Conservation (phyloP, 78 protist species). For the Dictyostelium intermedium region DNA sequence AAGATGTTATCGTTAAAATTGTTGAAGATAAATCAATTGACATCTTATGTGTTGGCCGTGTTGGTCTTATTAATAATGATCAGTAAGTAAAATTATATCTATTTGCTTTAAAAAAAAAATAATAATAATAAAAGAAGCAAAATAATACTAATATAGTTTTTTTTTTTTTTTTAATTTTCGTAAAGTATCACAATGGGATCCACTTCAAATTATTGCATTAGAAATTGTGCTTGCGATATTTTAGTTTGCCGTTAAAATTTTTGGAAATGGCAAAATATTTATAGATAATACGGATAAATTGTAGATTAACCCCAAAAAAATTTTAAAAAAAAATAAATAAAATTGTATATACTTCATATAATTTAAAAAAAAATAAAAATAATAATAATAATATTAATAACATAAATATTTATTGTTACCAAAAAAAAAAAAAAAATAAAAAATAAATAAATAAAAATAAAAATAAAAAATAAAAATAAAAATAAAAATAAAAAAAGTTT, state of each 20-base stretch:
- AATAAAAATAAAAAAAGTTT: no score
- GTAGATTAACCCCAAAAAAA: background rate
- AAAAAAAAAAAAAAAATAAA: no score
- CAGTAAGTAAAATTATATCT: background rate
- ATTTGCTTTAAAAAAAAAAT: background rate
- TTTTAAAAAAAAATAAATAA: background rate
- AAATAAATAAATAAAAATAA: no score
- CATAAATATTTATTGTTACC: background rate
- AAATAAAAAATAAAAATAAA: no score
- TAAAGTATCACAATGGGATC: constrained; percentile 56
- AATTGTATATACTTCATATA: background rate
- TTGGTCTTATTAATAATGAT: constrained; percentile 47
- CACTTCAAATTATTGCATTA: constrained; percentile 44
- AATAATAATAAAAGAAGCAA: background rate
- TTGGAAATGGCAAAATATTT: background rate
- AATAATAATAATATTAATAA: no score
- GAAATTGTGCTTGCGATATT: constrained; percentile 61
- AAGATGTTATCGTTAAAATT: constrained; percentile 9
- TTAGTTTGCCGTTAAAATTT: constrained; percentile 28
- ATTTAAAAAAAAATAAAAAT: background rate
- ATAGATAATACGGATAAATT: background rate
- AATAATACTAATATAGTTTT: background rate
- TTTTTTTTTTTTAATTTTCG: background rate
- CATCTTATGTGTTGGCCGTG: constrained; percentile 26
- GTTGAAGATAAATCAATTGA: constrained; percentile 9